phyloP scores from a whole-genome alignment of 2,329 filamentous ascomycete species.

The Beauveria medogensis region DNA sequence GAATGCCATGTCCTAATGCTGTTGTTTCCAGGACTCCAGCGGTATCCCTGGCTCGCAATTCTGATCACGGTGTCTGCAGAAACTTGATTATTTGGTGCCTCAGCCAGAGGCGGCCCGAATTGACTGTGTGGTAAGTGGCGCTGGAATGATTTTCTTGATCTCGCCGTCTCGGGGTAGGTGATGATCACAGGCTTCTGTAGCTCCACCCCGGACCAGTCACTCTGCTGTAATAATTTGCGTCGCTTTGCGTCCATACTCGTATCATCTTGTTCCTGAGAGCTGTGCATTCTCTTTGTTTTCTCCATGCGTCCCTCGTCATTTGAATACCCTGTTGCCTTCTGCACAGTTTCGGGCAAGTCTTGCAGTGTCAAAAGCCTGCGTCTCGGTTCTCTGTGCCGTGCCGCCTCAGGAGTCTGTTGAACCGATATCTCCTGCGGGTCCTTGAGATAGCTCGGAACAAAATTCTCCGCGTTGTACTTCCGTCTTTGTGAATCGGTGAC shows the following conservation, averaged over 20 bases:
- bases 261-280: background rate
- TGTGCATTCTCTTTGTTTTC: background rate
- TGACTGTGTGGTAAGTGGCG: background rate
- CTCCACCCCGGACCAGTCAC: slow-evolving; percentile 23
- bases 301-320: background rate
- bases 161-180: slow-evolving; percentile 13
- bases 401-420: background rate
- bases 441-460: slow-evolving; percentile 22
- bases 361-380: background rate
- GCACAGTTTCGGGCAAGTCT: background rate
- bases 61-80: background rate
- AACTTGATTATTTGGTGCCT: background rate
- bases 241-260: slow-evolving; percentile 12
- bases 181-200: slow-evolving; percentile 23
- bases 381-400: background rate
- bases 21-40: slow-evolving; percentile 9
- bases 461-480: slow-evolving; percentile 5
- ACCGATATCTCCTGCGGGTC: background rate
- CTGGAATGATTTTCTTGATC: background rate
- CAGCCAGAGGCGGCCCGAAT: background rate
- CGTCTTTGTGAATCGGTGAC: background rate
- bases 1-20: slow-evolving; percentile 1
- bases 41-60: slow-evolving; percentile 10
- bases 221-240: slow-evolving; percentile 12
- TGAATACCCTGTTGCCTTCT: background rate